A percentile compares a stretch with the other conserved stretches of the same genome.
phyloP scores from a whole-genome alignment of 1,139 yeast genomes.

The Suhomyces kunorum region DNA sequence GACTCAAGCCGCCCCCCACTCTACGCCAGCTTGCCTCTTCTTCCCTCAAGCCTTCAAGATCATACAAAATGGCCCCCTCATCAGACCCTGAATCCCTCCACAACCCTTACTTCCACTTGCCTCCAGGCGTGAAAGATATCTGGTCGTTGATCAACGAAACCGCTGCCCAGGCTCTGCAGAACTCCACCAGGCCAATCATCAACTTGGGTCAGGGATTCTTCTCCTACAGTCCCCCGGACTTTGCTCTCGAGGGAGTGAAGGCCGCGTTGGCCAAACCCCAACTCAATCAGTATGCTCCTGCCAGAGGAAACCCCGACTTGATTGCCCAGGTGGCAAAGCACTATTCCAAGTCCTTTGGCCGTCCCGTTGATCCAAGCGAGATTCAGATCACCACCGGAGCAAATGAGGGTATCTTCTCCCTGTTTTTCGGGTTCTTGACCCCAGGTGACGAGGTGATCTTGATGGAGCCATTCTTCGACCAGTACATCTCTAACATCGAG shows the following conservation, averaged over 20 bases:
- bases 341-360: constrained; percentile 66
- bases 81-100: constrained; percentile 33
- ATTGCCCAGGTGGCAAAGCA: constrained; percentile 67
- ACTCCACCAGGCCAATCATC: constrained; percentile 69
- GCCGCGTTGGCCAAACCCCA: constrained; percentile 70
- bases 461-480: constrained; percentile 97
- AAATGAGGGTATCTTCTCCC: constrained; percentile 87
- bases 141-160: constrained; percentile 95
- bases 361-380: constrained; percentile 62
- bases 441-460: constrained; percentile 95
- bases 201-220: constrained; percentile 97
- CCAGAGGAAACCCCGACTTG: constrained; percentile 81
- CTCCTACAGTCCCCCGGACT: constrained; percentile 90
- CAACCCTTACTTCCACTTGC: constrained; percentile 60
- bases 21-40: background rate
- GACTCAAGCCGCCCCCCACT: background rate
- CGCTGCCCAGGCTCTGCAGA: constrained; percentile 75
- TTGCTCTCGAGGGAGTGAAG: constrained; percentile 82
- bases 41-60: background rate
- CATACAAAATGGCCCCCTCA: background rate
- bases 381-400: constrained; percentile 93
- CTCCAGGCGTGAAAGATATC: constrained; percentile 74
- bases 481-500: constrained; percentile 90
- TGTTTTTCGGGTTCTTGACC: constrained; percentile 79
- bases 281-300: constrained; percentile 88